These are phyloP conservation scores for Aureobasidium lini DNA, from an alignment of 2,329 filamentous ascomycete species.

Conservation along the genomic window DNA sequence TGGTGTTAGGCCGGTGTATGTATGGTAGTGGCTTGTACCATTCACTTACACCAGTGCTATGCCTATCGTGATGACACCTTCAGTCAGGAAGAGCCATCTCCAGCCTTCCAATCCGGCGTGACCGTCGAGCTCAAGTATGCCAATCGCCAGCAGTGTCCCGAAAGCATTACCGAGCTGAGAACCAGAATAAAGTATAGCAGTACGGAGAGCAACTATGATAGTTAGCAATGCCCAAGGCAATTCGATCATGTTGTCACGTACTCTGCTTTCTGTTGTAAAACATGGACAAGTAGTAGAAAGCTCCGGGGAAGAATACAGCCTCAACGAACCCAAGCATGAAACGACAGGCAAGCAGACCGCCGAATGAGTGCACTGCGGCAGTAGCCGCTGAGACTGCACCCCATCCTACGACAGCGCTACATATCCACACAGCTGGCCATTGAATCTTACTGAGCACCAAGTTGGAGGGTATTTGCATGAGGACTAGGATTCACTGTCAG, in stretches of 20 bases:
- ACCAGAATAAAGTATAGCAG: conserved; percentile 47
- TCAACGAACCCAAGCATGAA: conserved; percentile 38
- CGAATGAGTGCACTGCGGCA: conserved; percentile 28
- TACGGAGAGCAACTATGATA: conserved; percentile 38
- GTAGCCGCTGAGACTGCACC: conserved; percentile 28
- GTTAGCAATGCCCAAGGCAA: background rate
- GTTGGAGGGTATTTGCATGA: conserved; percentile 27
- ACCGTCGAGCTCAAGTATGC: conserved; percentile 2
- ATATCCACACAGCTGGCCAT: conserved; percentile 27
- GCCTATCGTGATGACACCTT: conserved; percentile 30
- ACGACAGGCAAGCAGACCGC: conserved; percentile 29
- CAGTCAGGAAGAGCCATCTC: conserved; percentile 26
- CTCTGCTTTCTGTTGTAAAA: conserved; percentile 48
- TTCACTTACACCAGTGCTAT: conserved; percentile 20
- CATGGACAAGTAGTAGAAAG: conserved; percentile 42
- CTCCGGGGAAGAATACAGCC: conserved; percentile 37
- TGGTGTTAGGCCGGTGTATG: background rate
- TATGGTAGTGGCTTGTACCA: background rate
- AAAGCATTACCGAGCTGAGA: conserved; percentile 46
- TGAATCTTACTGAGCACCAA: conserved; percentile 30
- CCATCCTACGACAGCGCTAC: conserved; percentile 27
- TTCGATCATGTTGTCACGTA: background rate
- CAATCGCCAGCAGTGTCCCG: conserved; percentile 23
- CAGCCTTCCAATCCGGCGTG: background rate
- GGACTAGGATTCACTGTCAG: conserved; percentile 24